phyloP scores from a whole-genome alignment of 352 stramenopile species.

The Globisporangium rhizosaccharum region DNA sequence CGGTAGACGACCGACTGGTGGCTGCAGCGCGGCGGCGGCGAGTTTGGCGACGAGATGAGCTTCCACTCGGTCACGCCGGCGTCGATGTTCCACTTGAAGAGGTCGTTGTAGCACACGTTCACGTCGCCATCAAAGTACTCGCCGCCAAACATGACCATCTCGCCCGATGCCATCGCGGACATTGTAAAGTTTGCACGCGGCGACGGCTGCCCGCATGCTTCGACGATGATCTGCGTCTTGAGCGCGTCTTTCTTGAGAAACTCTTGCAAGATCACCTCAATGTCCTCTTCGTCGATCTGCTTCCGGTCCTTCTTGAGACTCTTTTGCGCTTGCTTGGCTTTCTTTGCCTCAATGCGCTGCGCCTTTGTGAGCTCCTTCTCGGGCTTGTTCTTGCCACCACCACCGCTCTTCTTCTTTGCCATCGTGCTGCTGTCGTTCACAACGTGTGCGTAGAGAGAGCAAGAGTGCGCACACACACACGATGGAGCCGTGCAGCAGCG shows the following conservation, averaged over 20 bases:
- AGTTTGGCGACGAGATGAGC: constrained; percentile 84
- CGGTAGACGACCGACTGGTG: constrained; percentile 94
- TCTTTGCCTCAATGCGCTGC: constrained; percentile 74
- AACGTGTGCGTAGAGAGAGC: no score
- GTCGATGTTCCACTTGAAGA: constrained; percentile 93
- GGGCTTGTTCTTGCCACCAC: constrained; percentile 34
- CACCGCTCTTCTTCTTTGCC: constrained; percentile 61
- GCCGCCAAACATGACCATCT: constrained; percentile 94
- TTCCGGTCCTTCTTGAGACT: constrained; percentile 78
- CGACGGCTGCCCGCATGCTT: constrained; percentile 43
- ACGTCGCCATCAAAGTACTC: constrained; percentile 97
- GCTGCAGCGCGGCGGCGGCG: constrained; percentile 90
- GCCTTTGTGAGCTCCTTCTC: constrained; percentile 72
- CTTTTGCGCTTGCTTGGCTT: constrained; percentile 75
- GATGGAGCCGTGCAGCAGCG: no score
- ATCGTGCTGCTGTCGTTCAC: constrained; percentile 16
- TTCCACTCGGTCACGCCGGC: constrained; percentile 67
- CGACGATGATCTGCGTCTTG: constrained; percentile 57
- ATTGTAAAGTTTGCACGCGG: constrained; percentile 80
- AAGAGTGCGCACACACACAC: no score
- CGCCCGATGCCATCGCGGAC: constrained; percentile 58
- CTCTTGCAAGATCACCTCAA: constrained; percentile 74
- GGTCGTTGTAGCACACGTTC: constrained; percentile 95
- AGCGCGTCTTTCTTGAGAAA: constrained; percentile 76
- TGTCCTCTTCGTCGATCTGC: constrained; percentile 71